Evolutionary conservation across 2,329 filamentous ascomycete genomes (phyloP).

Genomic region (Rhynchosporium secalis): DNA sequence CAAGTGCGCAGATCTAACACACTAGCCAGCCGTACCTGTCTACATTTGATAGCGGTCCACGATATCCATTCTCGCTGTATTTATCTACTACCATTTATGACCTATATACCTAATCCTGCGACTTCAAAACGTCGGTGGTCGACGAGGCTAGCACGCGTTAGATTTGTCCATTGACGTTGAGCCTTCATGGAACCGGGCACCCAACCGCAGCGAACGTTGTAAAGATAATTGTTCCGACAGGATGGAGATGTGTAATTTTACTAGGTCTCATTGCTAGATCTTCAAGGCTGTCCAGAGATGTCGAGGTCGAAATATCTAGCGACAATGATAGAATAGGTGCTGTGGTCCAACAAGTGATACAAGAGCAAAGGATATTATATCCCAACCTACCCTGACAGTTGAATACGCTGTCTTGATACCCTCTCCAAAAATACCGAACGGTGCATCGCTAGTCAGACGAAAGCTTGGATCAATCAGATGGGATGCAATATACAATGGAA

Average conservation of each 20-base stretch:
- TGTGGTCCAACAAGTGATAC: conserved; percentile 17
- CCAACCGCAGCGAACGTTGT: neutral
- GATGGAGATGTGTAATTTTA: neutral
- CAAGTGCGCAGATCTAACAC: conserved; percentile 1
- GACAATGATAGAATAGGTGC: neutral
- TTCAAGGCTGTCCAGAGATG: neutral
- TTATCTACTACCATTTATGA: conserved; percentile 23
- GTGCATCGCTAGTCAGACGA: conserved; percentile 27
- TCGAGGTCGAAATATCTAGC: neutral
- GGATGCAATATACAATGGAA: conserved; percentile 35
- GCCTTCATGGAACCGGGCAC: conserved; percentile 2
- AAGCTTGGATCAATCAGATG: conserved; percentile 36
- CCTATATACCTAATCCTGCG: conserved; percentile 13
- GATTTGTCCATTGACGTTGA: conserved; percentile 1
- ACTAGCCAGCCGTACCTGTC: neutral
- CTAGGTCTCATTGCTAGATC: neutral
- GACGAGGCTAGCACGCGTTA: conserved; percentile 17
- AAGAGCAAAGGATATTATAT: conserved; percentile 16
- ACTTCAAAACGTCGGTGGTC: conserved; percentile 25
- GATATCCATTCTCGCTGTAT: neutral
- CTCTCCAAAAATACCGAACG: conserved; percentile 29
- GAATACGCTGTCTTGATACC: conserved; percentile 20
- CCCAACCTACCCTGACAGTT: conserved; percentile 5
- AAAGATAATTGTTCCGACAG: neutral
- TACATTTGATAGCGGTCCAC: conserved; percentile 2